Evolutionary conservation across 2,329 filamentous ascomycete genomes (phyloP), one percentile per base, ranked within the genome.

Genomic region (Ceratocystis albifundus): DNA sequence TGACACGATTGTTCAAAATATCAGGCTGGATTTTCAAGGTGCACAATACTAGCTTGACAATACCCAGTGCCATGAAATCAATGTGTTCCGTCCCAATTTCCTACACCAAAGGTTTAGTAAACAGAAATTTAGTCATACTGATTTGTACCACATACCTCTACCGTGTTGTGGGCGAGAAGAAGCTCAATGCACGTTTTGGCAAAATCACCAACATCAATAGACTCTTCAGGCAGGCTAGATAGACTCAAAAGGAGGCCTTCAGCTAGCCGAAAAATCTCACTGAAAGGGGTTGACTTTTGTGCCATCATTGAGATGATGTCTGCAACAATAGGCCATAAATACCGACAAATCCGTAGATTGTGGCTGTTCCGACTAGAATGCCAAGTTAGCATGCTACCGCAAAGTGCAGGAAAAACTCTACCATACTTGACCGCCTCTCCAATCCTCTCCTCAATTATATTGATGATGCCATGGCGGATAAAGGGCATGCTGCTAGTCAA

Each of bases 401-500:
- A 2, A n/a, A 28, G 32, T 7, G 17, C 22, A 30, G n/a, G 25
- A 50, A 10, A 17, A 17, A 50, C 22, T 63, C n/a, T 10, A 50
- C 25, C 8, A 48, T 63, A 63, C 61, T 50, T 46, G 28, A 17
- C 4, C 12, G 25, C 28, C n/a, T 25, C 44, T 30, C 10, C 44
- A 10, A 20, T 30, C 6, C 20, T 50, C 28, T 63, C 61, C 4
- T 32, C 25, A 2, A 76, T 66, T 36, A 77, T 70, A 65, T 75
- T 76, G 15, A 76, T 71, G 17, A 78, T 69, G 3, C 75, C 75
- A 65, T 74, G 68, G 68, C 73, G 71, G 67, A 74, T 66, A 44
- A 69, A 65, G 72, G 77, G 69, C 73, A 71, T 70, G 68, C 65
- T 61, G 28, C 65, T 46, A 1, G 61, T 50, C 15, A 63, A 61